Base-by-base conservation (phyloP, 257 asterid species). In the Scutellaria minor region DNA sequence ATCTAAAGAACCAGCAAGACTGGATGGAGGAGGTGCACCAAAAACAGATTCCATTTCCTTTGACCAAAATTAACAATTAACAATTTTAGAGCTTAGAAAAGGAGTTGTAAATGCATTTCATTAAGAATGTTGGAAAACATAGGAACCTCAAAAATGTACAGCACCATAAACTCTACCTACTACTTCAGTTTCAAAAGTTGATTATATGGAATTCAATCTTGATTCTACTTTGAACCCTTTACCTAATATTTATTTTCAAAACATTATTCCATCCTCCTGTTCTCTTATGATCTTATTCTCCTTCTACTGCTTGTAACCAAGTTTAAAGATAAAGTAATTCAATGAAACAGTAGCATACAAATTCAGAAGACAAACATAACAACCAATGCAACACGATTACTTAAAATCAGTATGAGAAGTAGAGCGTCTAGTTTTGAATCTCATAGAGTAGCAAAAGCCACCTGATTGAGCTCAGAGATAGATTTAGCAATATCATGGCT, bases 21-120 rank as follows among this genome's bases (percentile, higher is more conserved):
- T 71, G 31, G 95, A 81, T 50, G 95, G 68, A 37, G 92, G 96
- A 66, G 95, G 87, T 65, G 79, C 88, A 24, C 98, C 98, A 78
- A 90, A 90, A 31, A 93, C 91, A 40, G 77, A 86, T 80, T 93
- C 96, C 95, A 93, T 89, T 85, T 90, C 97, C 96, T 88, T 77
- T 15, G 52, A 75, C 48, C 65, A 78, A 62, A 52, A 63, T 14
- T 20, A 37, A 6, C 56, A 66, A 10, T 41, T 5, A 31, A 31
- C 37, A 31, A 31, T 31, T 31, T n/a, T 20, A 40, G 41, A 24
- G 51, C 3, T 56, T 31, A 31, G 37, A 31, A 1, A 31, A 31
- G 37, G 37, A 83, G 65, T 46, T 0, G 7, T 35, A 60, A 45
- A 12, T 24, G 7, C 15, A 39, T 15, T 66, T 47, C 47, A 46